Evolutionary conservation across 805 yeast species (phyloP), one percentile per base, ranked within the genome.

Genomic region (Metschnikowia kunwiensis): DNA sequence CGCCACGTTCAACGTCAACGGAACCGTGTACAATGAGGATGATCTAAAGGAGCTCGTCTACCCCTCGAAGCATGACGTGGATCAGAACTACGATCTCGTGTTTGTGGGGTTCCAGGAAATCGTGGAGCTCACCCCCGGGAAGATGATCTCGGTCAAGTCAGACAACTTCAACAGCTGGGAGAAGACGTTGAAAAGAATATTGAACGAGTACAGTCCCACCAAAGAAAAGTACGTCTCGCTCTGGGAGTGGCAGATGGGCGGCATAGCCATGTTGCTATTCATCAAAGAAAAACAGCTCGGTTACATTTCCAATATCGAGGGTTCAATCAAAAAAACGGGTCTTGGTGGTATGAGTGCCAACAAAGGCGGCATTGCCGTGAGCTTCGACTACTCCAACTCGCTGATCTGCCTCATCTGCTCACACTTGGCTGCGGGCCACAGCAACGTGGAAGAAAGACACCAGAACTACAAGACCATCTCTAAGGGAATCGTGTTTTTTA

Each of bases 351-450:
- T 88, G 61, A 80, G 94, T 38, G 78, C 79, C 8, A 80, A 80
- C 50, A 80, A 86, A 57, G 96, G 96, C 4, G 95, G 86, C 2
- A 77, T 85, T 28, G 81, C 84, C 0, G 76, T 83, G 3, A 74
- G 89, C 44, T 71, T 86, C 51, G 64, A 72, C 16, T 73, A 80
- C 41, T 78, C 82, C 10, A 78, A 78, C 21, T 78, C 91, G 8
- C 77, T 75, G 19, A 61, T 93, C 34, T 86, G 96, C 51, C 77
- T 91, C 46, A 78, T 91, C 9, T 80, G 81, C 3, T 80, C 94
- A 3, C 98, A 93, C 67, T 68, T 93, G 39, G 97, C 97, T 1
- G 98, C 98, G 2, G 98, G 98, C 0, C 74, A 82, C 43, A 78
- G 80, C 41, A 80, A 86, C 53, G 70, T 77, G 10, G 85, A 80